Evolutionary conservation across 108 stramenopile genomes (phyloP).

Genomic region (Aurantiochytrium sp.): DNA sequence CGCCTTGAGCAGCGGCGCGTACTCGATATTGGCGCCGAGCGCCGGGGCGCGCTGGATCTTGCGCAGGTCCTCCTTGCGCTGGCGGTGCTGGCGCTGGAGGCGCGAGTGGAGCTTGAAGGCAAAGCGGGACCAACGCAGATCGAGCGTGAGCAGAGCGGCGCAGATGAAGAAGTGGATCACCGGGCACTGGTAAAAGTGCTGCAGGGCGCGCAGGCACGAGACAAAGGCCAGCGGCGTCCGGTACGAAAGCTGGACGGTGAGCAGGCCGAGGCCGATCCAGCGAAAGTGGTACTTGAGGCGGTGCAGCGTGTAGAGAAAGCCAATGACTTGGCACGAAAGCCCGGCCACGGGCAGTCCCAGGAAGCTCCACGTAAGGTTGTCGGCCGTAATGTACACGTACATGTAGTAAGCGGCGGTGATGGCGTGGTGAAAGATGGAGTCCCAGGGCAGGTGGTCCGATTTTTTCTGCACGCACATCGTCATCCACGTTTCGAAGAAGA

Average conservation of each 20-base stretch:
- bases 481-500: constrained; percentile 17
- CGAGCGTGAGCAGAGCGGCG: neutral
- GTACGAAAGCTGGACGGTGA: neutral
- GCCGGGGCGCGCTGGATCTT: neutral
- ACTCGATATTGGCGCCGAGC: neutral
- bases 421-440: neutral
- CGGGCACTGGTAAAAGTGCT: constrained; percentile 8
- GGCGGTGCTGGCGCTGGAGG: neutral
- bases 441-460: constrained; percentile 8
- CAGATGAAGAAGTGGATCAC: constrained; percentile 5
- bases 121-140: neutral
- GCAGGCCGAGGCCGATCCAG: neutral
- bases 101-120: neutral
- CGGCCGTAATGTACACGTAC: neutral
- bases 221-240: neutral
- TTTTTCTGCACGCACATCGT: neutral
- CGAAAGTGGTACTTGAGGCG: neutral
- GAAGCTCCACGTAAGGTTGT: neutral
- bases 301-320: neutral
- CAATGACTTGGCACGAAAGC: constrained; percentile 17
- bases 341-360: constrained; percentile 24
- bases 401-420: constrained; percentile 8
- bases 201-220: constrained; percentile 13
- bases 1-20: neutral
- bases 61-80: neutral